These are phyloP conservation scores for Mediolabrus comicus DNA, from an alignment of 108 stramenopile genomes.

Conservation along the genomic window DNA sequence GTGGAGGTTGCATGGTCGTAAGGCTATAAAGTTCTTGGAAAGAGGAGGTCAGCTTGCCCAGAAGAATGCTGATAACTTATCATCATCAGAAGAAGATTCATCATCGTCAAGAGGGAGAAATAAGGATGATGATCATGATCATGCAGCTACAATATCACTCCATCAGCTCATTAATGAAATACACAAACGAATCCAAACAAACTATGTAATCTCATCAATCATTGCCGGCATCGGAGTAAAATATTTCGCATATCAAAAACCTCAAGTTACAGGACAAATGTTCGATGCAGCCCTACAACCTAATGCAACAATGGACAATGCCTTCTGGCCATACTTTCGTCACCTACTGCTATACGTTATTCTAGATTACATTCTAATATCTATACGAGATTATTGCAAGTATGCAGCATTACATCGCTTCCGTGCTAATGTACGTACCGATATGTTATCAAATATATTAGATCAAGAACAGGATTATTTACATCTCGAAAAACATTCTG, in stretches of 20 bases:
- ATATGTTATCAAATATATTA: slow-evolving; percentile 15
- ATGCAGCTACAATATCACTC: background rate
- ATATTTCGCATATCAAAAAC: slow-evolving; percentile 14
- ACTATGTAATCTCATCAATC: background rate
- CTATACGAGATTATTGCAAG: slow-evolving; percentile 8
- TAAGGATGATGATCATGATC: background rate
- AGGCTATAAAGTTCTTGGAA: slow-evolving; percentile 6
- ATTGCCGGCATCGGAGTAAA: slow-evolving; percentile 3
- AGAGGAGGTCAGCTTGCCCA: background rate
- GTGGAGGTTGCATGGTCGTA: background rate
- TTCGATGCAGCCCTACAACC: slow-evolving; percentile 2
- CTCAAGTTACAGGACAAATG: slow-evolving; percentile 16
- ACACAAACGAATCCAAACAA: slow-evolving; percentile 12
- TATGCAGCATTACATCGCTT: slow-evolving; percentile 13
- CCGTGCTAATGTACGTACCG: slow-evolving; percentile 1
- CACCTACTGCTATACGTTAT: slow-evolving; percentile 8
- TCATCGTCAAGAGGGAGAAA: background rate
- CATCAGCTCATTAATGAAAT: slow-evolving; percentile 11
- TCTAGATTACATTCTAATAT: slow-evolving; percentile 17
- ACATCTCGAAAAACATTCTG: slow-evolving; percentile 7
- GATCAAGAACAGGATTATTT: slow-evolving; percentile 14
- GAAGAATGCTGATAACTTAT: too few relatives aligned
- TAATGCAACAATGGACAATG: slow-evolving; percentile 1
- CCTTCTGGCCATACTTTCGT: slow-evolving; percentile 14
- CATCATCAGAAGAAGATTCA: background rate